Conservation (phyloP, 2,329 filamentous ascomycete genomes). For the Fusarium burgessii region DNA sequence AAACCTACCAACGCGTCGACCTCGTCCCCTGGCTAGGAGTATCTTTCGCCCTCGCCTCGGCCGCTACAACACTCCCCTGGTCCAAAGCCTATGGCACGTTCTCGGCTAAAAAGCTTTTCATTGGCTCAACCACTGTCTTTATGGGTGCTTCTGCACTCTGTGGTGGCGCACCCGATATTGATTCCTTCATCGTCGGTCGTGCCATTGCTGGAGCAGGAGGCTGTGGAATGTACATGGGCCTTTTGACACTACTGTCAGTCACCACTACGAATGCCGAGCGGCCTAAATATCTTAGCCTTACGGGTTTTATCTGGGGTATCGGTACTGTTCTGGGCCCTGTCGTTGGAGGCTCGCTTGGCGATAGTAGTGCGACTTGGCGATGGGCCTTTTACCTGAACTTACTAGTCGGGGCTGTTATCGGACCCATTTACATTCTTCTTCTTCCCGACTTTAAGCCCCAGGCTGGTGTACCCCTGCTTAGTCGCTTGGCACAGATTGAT, state of each 20-base stretch:
- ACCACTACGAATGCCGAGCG: slow-evolving; percentile 27
- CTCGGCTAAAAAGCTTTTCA: slow-evolving; percentile 41
- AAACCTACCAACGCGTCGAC: slow-evolving; percentile 22
- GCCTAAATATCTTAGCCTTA: slow-evolving; percentile 36
- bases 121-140: slow-evolving; percentile 39
- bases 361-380: slow-evolving; percentile 38
- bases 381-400: slow-evolving; percentile 44
- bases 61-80: slow-evolving; percentile 26
- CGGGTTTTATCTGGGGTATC: slow-evolving; percentile 52
- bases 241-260: slow-evolving; percentile 27
- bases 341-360: slow-evolving; percentile 19
- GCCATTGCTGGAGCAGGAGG: slow-evolving; percentile 57
- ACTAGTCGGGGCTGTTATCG: slow-evolving; percentile 15
- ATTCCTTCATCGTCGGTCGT: slow-evolving; percentile 58
- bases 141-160: slow-evolving; percentile 51
- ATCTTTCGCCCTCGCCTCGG: slow-evolving; percentile 41
- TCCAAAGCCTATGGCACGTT: slow-evolving; percentile 37
- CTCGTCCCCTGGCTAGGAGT: slow-evolving; percentile 36
- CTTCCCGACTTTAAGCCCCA: slow-evolving; percentile 22
- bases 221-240: slow-evolving; percentile 47
- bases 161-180: slow-evolving; percentile 56
- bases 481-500: slow-evolving; percentile 48
- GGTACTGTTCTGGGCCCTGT: slow-evolving; percentile 57
- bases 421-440: slow-evolving; percentile 20
- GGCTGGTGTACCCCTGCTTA: not conserved